Evolutionary conservation across 345 rosid genomes (phyloP).

Genomic region (Chamaenerion angustifolium): DNA sequence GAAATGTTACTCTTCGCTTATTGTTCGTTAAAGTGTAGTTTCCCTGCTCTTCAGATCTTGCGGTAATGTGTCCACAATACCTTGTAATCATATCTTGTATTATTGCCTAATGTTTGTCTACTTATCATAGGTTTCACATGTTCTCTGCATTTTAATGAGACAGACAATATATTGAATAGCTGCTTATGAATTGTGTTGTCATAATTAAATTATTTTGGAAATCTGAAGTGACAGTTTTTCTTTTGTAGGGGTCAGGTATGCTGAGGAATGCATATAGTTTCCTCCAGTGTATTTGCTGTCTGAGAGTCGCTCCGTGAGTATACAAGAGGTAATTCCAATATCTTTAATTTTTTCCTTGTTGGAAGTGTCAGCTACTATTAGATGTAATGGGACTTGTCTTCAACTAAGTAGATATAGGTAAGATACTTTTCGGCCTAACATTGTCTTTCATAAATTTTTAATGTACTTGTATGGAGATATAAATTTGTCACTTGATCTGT

Average conservation of each 20-base stretch:
- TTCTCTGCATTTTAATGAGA: too few species aligned
- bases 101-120: too few species aligned
- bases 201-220: conserved; percentile 1
- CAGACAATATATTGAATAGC: too few species aligned
- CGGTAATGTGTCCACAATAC: too few species aligned
- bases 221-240: conserved; percentile 7
- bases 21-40: too few species aligned
- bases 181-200: not conserved
- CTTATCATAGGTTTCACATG: too few species aligned
- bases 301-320: conserved; percentile 37
- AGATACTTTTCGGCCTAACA: conserved; percentile 8
- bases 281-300: conserved; percentile 78
- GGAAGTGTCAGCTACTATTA: not conserved
- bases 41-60: too few species aligned
- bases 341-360: not conserved
- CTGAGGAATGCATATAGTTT: conserved; percentile 68
- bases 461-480: too few species aligned
- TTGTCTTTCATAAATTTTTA: too few species aligned
- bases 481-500: too few species aligned
- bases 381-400: conserved; percentile 42
- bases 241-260: conserved; percentile 77
- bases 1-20: too few species aligned
- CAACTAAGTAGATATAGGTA: conserved; percentile 98
- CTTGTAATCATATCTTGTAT: too few species aligned
- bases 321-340: conserved; percentile 46